Evolutionary conservation across 2,329 filamentous ascomycete species (phyloP).

Genomic region (Grosmannia serpens): DNA sequence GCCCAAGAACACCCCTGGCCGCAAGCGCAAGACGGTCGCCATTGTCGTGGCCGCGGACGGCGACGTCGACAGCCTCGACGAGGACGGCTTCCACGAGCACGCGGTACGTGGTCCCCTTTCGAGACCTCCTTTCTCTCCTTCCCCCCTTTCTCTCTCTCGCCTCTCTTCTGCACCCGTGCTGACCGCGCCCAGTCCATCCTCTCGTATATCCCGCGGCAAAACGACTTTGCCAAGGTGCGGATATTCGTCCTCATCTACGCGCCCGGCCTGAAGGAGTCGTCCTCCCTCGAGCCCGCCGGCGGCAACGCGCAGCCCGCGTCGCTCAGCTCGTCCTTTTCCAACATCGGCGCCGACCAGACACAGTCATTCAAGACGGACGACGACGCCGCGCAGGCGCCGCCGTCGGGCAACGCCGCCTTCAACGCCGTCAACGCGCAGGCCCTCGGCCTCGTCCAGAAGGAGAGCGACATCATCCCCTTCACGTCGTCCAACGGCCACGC

Average conservation of each 20-base stretch:
- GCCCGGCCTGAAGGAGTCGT: conserved; percentile 61
- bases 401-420: conserved; percentile 51
- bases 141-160: not conserved
- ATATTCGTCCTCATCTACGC: conserved; percentile 86
- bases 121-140: not conserved
- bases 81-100: conserved; percentile 59
- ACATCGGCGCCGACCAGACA: conserved; percentile 66
- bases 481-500: conserved; percentile 72
- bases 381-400: conserved; percentile 16
- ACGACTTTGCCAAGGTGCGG: conserved; percentile 61
- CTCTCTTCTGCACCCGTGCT: not conserved
- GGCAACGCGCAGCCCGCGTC: conserved; percentile 41
- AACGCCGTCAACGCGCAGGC: conserved; percentile 74
- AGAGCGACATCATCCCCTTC: conserved; percentile 80
- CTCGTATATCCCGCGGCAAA: conserved; percentile 71
- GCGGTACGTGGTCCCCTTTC: conserved; percentile 60
- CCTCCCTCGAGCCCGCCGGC: conserved; percentile 30
- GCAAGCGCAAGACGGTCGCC: conserved; percentile 65
- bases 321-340: conserved; percentile 73
- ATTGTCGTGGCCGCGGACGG: conserved; percentile 78
- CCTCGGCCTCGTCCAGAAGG: conserved; percentile 66
- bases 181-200: conserved; percentile 56
- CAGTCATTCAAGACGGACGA: conserved; percentile 48
- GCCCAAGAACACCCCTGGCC: not conserved
- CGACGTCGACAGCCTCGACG: conserved; percentile 44